phyloP scores from a whole-genome alignment of 164 flowering plant genomes.

The Annona squamosa region DNA sequence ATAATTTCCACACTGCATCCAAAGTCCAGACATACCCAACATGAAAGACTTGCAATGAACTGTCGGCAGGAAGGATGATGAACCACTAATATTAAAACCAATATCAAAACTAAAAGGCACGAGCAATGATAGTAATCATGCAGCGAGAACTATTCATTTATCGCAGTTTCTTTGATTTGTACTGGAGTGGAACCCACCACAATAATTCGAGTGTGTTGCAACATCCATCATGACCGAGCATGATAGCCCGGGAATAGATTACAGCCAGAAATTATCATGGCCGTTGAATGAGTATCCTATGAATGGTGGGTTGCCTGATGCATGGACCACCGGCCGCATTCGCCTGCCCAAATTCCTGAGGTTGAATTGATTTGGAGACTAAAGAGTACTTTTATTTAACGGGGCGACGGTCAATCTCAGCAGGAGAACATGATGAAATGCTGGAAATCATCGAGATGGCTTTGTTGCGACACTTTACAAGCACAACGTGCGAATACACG shows the following conservation, averaged over 20 bases:
- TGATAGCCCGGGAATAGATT: background rate
- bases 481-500: background rate
- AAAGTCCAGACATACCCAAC: too few species aligned
- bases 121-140: background rate
- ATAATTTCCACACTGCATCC: too few species aligned
- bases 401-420: background rate
- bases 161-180: background rate
- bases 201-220: background rate
- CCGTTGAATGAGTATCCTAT: background rate
- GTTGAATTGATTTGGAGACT: background rate
- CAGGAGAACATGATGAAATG: background rate
- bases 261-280: background rate
- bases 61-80: too few species aligned
- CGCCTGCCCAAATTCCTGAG: background rate
- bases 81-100: background rate
- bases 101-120: background rate
- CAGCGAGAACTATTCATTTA: background rate
- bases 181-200: background rate
- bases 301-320: background rate
- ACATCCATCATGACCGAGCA: background rate
- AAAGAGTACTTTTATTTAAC: too few species aligned
- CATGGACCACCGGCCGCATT: background rate
- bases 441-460: background rate
- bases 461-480: background rate
- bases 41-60: too few species aligned